These are phyloP conservation scores for Leccinum pallidistipes DNA, from an alignment of 1,284 basidiomycete genomes.

Conservation along the genomic window DNA sequence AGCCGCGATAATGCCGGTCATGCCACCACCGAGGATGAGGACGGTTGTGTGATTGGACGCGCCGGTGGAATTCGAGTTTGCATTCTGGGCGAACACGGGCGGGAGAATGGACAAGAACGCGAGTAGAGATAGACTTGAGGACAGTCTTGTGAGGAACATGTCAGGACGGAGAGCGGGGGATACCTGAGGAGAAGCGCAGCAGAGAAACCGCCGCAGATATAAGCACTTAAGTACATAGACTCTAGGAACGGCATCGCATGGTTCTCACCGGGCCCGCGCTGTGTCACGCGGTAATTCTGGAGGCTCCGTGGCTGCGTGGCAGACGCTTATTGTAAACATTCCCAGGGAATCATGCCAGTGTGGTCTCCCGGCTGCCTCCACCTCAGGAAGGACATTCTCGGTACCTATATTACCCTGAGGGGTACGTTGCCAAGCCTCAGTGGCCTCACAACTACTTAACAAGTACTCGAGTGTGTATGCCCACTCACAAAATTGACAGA, in stretches of 20 bases:
- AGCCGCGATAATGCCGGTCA: slow-evolving; percentile 66
- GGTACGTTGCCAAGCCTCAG: too few species aligned
- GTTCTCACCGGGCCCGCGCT: neutral
- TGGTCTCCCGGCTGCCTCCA: neutral
- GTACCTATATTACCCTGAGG: too few species aligned
- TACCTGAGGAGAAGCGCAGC: neutral
- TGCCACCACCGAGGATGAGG: slow-evolving; percentile 62
- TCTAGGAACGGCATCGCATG: neutral
- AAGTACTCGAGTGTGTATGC: neutral
- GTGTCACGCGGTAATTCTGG: neutral
- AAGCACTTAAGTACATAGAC: neutral
- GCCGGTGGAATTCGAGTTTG: neutral
- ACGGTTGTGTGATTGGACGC: slow-evolving; percentile 34
- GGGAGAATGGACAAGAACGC: neutral
- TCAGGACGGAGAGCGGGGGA: neutral
- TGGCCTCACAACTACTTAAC: neutral
- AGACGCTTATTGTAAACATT: neutral
- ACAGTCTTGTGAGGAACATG: neutral
- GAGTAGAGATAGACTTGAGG: neutral
- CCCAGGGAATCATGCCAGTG: neutral
- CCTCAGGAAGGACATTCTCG: too few species aligned
- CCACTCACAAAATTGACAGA: neutral
- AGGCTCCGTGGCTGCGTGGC: neutral
- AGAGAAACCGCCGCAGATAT: neutral
- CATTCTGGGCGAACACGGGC: neutral